These are phyloP conservation scores for Tubosaeta brunneosetosa DNA, from an alignment of 768 basidiomycete species.

Conservation along the genomic window DNA sequence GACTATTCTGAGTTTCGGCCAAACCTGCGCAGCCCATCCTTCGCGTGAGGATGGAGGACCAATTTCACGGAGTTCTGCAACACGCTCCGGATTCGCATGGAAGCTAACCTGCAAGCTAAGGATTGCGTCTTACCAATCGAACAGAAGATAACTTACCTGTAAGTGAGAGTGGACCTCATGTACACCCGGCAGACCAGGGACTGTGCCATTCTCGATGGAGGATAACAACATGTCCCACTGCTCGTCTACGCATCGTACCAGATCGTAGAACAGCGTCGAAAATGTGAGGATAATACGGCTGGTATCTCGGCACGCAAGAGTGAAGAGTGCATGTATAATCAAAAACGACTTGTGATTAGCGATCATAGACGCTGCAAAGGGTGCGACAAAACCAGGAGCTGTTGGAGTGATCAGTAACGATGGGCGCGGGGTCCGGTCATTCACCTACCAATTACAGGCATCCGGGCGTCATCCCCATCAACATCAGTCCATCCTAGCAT, in stretches of 20 bases:
- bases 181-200: conserved; percentile 7
- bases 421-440: background rate
- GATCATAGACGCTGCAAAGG: too few species aligned
- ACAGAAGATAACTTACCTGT: background rate
- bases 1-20: too few species aligned
- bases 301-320: too few species aligned
- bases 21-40: too few species aligned
- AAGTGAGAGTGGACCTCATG: conserved; percentile 1
- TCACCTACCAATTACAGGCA: background rate
- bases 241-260: conserved; percentile 1
- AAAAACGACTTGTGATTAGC: too few species aligned
- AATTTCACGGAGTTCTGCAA: conserved; percentile 3
- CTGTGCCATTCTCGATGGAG: conserved; percentile 1
- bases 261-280: background rate
- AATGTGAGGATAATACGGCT: too few species aligned
- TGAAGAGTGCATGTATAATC: too few species aligned
- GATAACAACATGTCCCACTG: conserved; percentile 3
- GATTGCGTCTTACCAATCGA: too few species aligned
- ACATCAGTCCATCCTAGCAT: background rate
- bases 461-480: background rate
- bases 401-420: too few species aligned
- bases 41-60: background rate
- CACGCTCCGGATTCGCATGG: background rate
- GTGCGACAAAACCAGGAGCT: background rate
- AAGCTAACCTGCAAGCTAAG: too few species aligned